Evolutionary conservation across 495 filamentous ascomycete genomes (phyloP).

Genomic region (Talaromyces nanjingensis): DNA sequence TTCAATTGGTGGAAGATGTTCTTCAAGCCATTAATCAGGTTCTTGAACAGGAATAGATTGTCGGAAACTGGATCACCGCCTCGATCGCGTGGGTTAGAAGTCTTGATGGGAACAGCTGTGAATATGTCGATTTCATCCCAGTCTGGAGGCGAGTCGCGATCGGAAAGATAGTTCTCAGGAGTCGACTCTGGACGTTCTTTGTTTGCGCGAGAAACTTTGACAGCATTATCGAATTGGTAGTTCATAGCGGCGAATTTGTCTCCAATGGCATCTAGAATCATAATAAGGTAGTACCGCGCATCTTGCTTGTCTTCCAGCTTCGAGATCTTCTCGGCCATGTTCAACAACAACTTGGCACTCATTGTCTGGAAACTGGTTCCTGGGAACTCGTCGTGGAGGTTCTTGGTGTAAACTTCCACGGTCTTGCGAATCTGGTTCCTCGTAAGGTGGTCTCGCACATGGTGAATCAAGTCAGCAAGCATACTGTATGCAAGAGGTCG

Average conservation of each 20-base stretch:
- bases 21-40: conserved; percentile 94
- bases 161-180: conserved; percentile 75
- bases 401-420: conserved; percentile 94
- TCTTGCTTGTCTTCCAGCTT: conserved; percentile 85
- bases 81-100: conserved; percentile 84
- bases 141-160: conserved; percentile 70
- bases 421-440: conserved; percentile 89
- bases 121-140: conserved; percentile 99
- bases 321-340: conserved; percentile 96
- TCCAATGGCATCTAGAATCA: conserved; percentile 95
- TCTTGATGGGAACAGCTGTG: conserved; percentile 91
- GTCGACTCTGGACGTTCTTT: conserved; percentile 56
- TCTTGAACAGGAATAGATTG: conserved; percentile 97
- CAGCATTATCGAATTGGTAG: conserved; percentile 84
- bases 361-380: conserved; percentile 99
- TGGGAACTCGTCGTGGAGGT: conserved; percentile 91
- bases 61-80: conserved; percentile 90
- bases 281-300: conserved; percentile 90
- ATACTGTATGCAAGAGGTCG: conserved; percentile 95
- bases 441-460: conserved; percentile 77
- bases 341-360: conserved; percentile 94
- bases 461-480: conserved; percentile 96
- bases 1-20: conserved; percentile 94
- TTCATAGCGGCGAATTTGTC: conserved; percentile 99
- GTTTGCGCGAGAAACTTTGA: conserved; percentile 78